phyloP scores from a whole-genome alignment of 2,329 filamentous ascomycete species.

The Aspergillus sp. region DNA sequence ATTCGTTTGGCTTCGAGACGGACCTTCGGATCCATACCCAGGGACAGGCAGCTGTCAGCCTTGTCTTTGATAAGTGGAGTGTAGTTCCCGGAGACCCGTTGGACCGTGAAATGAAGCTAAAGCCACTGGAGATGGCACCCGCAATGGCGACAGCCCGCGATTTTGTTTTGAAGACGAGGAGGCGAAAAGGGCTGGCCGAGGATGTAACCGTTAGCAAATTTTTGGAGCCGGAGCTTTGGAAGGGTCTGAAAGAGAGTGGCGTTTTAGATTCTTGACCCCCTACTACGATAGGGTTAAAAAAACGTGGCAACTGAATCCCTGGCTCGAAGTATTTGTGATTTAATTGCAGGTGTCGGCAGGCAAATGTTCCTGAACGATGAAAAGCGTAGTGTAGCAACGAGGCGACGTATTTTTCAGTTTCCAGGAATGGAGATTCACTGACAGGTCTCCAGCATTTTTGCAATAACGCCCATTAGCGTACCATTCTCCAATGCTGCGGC shows the following conservation, averaged over 20 bases:
- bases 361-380: neutral
- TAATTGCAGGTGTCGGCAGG: neutral
- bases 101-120: slow-evolving; percentile 78
- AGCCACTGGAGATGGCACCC: slow-evolving; percentile 81
- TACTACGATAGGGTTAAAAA: slow-evolving; percentile 6
- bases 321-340: slow-evolving; percentile 22
- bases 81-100: slow-evolving; percentile 95
- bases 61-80: slow-evolving; percentile 95
- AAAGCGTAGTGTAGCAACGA: neutral
- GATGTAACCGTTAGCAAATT: slow-evolving; percentile 96
- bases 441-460: slow-evolving; percentile 92
- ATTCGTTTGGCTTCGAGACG: slow-evolving; percentile 97
- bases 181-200: slow-evolving; percentile 90
- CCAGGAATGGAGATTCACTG: slow-evolving; percentile 43
- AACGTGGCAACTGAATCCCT: neutral
- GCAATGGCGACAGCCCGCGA: slow-evolving; percentile 90
- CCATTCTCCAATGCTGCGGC: slow-evolving; percentile 93
- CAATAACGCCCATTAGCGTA: slow-evolving; percentile 80
- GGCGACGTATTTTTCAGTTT: neutral
- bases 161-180: slow-evolving; percentile 92
- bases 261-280: slow-evolving; percentile 64
- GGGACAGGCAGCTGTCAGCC: slow-evolving; percentile 82
- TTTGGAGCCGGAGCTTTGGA: slow-evolving; percentile 90
- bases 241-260: slow-evolving; percentile 82
- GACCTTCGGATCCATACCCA: slow-evolving; percentile 95